Conservation (phyloP, 768 basidiomycete genomes). For the Podaxis sp. region DNA sequence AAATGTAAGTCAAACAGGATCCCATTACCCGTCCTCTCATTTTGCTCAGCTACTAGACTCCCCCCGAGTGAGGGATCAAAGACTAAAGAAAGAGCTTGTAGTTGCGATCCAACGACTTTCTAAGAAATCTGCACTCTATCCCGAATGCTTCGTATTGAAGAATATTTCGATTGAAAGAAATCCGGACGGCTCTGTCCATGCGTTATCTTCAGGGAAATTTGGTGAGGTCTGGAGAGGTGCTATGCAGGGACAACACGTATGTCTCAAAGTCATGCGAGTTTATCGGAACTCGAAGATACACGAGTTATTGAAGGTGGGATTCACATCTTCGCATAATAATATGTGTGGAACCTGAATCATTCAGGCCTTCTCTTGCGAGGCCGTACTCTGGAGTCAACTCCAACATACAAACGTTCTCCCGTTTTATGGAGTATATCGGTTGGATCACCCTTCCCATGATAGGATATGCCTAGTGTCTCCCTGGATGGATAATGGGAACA, state of each 20-base stretch:
- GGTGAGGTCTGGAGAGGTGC: slow-evolving; percentile 13
- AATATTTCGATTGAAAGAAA: slow-evolving; percentile 11
- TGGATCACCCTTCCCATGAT: background rate
- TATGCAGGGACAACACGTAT: slow-evolving; percentile 4
- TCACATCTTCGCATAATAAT: background rate
- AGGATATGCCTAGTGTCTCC: slow-evolving; percentile 18
- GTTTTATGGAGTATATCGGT: slow-evolving; percentile 17
- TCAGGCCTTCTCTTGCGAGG: slow-evolving; percentile 15
- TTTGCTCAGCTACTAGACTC: slow-evolving; percentile 5
- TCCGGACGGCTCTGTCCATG: slow-evolving; percentile 4
- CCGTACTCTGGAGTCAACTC: slow-evolving; percentile 18
- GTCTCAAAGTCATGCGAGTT: slow-evolving; percentile 12
- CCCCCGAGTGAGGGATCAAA: background rate
- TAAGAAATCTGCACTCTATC: slow-evolving; percentile 9
- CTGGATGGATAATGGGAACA: slow-evolving; percentile 18
- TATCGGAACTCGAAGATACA: slow-evolving; percentile 12
- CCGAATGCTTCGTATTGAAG: slow-evolving; percentile 11
- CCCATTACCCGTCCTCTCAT: background rate
- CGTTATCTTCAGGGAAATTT: slow-evolving; percentile 22
- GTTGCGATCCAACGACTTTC: slow-evolving; percentile 14
- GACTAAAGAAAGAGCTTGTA: slow-evolving; percentile 9
- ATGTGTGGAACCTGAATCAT: background rate
- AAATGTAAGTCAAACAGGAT: slow-evolving; percentile 17
- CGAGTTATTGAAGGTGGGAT: slow-evolving; percentile 16
- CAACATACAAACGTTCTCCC: slow-evolving; percentile 16